phyloP scores from a whole-genome alignment of 805 yeast genomes.

The Saccharomycopsis javanensis region DNA sequence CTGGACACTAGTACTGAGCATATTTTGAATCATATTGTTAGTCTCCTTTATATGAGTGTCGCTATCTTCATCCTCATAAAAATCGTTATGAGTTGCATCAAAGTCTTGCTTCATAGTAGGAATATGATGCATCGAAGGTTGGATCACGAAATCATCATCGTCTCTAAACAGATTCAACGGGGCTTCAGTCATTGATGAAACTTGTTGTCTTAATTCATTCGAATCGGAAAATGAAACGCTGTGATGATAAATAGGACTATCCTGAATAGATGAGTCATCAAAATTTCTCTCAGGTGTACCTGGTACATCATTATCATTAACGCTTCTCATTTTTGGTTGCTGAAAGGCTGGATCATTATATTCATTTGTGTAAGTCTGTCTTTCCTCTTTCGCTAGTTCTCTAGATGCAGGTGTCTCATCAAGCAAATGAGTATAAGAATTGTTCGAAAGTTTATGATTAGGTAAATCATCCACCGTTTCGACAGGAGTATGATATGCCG shows the following conservation, averaged over 20 bases:
- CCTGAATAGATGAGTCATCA: background rate
- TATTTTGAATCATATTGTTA: conserved; percentile 5
- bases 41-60: conserved; percentile 4
- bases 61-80: conserved; percentile 6
- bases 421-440: background rate
- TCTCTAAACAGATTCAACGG: background rate
- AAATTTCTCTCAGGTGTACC: background rate
- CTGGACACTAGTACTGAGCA: background rate
- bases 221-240: background rate
- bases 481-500: background rate
- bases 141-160: background rate
- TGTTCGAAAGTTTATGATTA: background rate
- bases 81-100: background rate
- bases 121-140: conserved; percentile 1
- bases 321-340: too few relatives aligned
- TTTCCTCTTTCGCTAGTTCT: background rate
- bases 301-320: background rate
- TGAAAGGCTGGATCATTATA: background rate
- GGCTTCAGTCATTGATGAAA: background rate
- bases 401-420: background rate
- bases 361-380: background rate
- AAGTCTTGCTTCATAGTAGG: conserved; percentile 7
- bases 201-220: background rate
- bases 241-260: background rate
- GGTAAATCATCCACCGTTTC: background rate